Evolutionary conservation across 805 yeast species (phyloP), one percentile per base, ranked within the genome.

Genomic region (Wickerhamomyces chaumierensis): DNA sequence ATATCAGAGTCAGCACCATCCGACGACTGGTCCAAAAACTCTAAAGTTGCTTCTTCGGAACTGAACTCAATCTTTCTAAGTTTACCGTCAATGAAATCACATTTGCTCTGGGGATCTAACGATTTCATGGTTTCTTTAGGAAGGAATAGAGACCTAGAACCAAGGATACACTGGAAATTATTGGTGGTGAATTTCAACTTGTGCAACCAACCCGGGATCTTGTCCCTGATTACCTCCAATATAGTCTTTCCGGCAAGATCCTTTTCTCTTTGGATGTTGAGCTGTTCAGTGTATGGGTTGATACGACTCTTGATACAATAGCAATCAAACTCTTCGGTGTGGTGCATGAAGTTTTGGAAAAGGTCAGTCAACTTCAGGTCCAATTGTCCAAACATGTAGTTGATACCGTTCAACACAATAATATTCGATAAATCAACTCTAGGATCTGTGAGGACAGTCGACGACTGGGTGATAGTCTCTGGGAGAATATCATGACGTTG

Each of bases 111-210:
- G 3, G 61, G 40, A 8, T 55, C 56, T 2, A 57, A 36, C 3
- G 45, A 39, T 18, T 63, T 55, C 35, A 66, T 56, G 2, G 60
- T 46, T 18, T 61, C 63, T 16, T 63, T 58, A 4, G 70, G 65
- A 49, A 68, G 52, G 36, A 68, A 53, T 2, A 68, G 57, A 1
- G 73, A 68, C 31, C 74, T 57, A 8, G 68, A 58, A 3, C 71
- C 72, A 12, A 66, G 34, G 3, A 53, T 39, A 1, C 62, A 21
- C 2, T 42, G 44, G 5, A 61, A 46, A 13, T 53, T 47, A 13
- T 39, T 29, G 4, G 42, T 36, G 1, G 33, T 15, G 12, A 46
- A 11, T 5, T 39, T 46, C 2, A 42, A 34, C 2, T 34, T 37
- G 5, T 47, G 36, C 3, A 49, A 21, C 56, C 55, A 53, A 3